phyloP scores from a whole-genome alignment of 345 rosid species.

The Eucalyptus brandiana region DNA sequence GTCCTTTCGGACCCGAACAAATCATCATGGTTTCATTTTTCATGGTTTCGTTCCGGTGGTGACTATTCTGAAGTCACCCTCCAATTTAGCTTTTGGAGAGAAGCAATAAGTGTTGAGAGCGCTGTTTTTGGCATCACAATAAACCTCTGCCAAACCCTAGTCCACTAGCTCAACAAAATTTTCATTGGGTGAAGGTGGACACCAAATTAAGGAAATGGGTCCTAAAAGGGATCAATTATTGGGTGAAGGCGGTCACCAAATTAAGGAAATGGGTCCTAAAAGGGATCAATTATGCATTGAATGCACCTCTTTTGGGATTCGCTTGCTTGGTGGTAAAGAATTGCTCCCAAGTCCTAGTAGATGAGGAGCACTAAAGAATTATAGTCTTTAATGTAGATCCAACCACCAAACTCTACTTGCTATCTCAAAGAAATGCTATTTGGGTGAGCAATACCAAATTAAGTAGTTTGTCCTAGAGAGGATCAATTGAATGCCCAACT shows the following conservation, averaged over 20 bases:
- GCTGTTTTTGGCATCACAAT: neutral
- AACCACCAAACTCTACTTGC: neutral
- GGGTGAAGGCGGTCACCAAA: neutral
- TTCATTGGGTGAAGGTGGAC: neutral
- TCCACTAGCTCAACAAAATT: neutral
- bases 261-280: neutral
- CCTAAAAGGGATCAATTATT: neutral
- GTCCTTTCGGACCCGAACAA: neutral
- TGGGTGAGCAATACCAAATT: neutral
- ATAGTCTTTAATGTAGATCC: neutral
- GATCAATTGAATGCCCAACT: neutral
- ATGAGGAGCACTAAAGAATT: neutral
- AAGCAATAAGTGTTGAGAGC: neutral
- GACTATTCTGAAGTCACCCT: neutral
- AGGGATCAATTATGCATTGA: neutral
- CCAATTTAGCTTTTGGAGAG: neutral
- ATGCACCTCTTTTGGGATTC: neutral
- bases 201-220: neutral
- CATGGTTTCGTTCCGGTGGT: neutral
- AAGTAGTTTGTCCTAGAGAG: neutral
- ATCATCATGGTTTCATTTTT: neutral
- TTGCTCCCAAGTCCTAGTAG: neutral
- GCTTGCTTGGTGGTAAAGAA: neutral
- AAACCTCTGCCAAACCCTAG: neutral
- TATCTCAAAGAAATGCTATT: neutral